Percentiles rank a stretch among this genome's conserved stretches.
phyloP scores from a whole-genome alignment of 2,329 filamentous ascomycete species.

The Colletotrichum phormii region DNA sequence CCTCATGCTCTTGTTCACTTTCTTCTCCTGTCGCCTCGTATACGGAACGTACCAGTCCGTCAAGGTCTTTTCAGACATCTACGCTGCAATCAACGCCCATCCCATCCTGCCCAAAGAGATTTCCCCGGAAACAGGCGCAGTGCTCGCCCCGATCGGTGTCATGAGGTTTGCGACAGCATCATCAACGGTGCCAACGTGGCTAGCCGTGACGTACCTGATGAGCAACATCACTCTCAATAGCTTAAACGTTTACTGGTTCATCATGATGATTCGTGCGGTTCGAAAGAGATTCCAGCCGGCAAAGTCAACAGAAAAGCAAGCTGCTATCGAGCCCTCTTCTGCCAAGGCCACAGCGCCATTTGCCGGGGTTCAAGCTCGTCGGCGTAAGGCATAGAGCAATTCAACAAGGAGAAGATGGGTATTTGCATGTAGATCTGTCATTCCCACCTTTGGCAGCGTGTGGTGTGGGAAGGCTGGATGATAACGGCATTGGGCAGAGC shows the following conservation, averaged over 20 bases:
- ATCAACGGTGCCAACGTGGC: conserved; percentile 74
- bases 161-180: conserved; percentile 63
- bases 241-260: conserved; percentile 88
- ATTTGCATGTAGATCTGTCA: neutral
- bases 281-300: conserved; percentile 73
- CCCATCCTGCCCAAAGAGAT: conserved; percentile 31
- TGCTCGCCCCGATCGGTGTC: conserved; percentile 49
- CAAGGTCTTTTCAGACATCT: conserved; percentile 78
- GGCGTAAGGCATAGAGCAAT: conserved; percentile 45
- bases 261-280: conserved; percentile 86
- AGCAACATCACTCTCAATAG: conserved; percentile 80
- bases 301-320: conserved; percentile 30
- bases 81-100: conserved; percentile 61
- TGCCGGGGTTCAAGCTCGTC: conserved; percentile 38
- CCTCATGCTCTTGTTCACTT: conserved; percentile 76
- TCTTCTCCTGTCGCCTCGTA: conserved; percentile 81
- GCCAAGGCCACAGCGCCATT: conserved; percentile 45
- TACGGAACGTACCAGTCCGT: conserved; percentile 82
- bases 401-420: neutral
- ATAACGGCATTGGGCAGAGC: neutral
- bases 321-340: conserved; percentile 41
- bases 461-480: neutral
- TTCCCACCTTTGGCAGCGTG: neutral
- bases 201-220: conserved; percentile 74
- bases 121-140: conserved; percentile 38